Conservation (phyloP, 805 yeast species). For the Sporopachydermia quercuum region DNA sequence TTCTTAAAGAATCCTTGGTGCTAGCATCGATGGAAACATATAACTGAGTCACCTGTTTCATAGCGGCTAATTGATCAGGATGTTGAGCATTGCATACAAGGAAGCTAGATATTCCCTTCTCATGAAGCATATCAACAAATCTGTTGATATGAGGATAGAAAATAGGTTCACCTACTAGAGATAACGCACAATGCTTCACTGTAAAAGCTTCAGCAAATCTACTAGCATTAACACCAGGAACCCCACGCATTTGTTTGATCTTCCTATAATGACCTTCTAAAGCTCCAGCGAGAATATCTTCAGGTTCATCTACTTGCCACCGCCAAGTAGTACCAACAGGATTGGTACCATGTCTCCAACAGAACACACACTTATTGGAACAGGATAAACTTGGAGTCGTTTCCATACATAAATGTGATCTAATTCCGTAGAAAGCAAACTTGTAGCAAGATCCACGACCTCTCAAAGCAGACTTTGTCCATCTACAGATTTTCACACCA, state of each 20-base stretch:
- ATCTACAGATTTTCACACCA: constrained; percentile 87
- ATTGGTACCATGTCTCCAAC: constrained; percentile 96
- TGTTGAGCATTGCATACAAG: constrained; percentile 94
- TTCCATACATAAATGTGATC: constrained; percentile 88
- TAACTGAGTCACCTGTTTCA: constrained; percentile 73
- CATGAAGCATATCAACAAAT: constrained; percentile 70
- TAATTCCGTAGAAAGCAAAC: constrained; percentile 82
- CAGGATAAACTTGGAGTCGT: constrained; percentile 89
- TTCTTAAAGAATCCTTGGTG: constrained; percentile 63
- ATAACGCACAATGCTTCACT: constrained; percentile 82
- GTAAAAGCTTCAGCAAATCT: constrained; percentile 83
- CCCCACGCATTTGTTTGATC: constrained; percentile 89
- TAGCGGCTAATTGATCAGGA: constrained; percentile 60
- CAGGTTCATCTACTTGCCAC: constrained; percentile 91
- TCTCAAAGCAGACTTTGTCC: constrained; percentile 90
- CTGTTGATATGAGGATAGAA: constrained; percentile 85
- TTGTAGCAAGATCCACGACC: constrained; percentile 93
- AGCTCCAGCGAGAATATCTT: constrained; percentile 71
- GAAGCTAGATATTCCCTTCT: constrained; percentile 67
- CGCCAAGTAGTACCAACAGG: constrained; percentile 95
- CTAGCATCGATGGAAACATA: constrained; percentile 92
- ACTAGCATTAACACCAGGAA: constrained; percentile 84
- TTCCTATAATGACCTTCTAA: constrained; percentile 79
- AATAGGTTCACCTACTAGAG: constrained; percentile 90
- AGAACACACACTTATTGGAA: constrained; percentile 88